Evolutionary conservation across 2,329 filamentous ascomycete genomes (phyloP).

Genomic region (Claviceps sorghi): DNA sequence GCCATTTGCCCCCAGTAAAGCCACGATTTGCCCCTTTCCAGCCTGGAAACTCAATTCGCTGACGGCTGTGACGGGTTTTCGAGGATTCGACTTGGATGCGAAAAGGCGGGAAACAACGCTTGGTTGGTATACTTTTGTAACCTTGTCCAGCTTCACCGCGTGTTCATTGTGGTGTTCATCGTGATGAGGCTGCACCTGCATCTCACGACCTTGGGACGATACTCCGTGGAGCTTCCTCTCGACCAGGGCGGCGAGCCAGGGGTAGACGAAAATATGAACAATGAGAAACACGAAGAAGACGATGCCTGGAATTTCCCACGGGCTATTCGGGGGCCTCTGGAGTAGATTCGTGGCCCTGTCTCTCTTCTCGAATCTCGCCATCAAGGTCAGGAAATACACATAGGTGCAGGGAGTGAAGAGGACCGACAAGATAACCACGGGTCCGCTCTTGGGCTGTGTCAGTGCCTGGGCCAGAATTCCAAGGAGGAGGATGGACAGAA

Average conservation of each 20-base stretch:
- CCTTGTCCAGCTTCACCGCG: constrained; percentile 56
- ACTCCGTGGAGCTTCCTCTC: constrained; percentile 67
- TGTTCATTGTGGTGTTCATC: constrained; percentile 17
- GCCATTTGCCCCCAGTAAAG: constrained; percentile 77
- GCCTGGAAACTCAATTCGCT: constrained; percentile 57
- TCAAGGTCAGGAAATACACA: constrained; percentile 61
- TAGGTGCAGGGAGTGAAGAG: constrained; percentile 83
- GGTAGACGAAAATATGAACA: constrained; percentile 65
- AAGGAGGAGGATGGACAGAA: constrained; percentile 57
- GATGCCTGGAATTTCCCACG: constrained; percentile 58
- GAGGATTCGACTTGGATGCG: constrained; percentile 22
- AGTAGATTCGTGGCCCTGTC: constrained; percentile 45
- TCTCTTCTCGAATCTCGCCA: constrained; percentile 61
- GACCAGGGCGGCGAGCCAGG: constrained; percentile 57
- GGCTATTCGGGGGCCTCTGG: constrained; percentile 45
- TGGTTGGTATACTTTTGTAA: constrained; percentile 67
- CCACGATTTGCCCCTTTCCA: constrained; percentile 66
- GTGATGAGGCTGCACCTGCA: constrained; percentile 23
- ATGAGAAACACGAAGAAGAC: constrained; percentile 64
- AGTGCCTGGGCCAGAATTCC: constrained; percentile 72
- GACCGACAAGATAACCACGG: constrained; percentile 55
- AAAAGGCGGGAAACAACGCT: constrained; percentile 42
- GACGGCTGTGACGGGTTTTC: constrained; percentile 62
- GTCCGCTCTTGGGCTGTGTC: constrained; percentile 43
- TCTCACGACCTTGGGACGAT: constrained; percentile 44